Percentiles rank a stretch among this genome's conserved stretches.
Conservation (phyloP, 352 stramenopile genomes). For the Peronospora tabacina region DNA sequence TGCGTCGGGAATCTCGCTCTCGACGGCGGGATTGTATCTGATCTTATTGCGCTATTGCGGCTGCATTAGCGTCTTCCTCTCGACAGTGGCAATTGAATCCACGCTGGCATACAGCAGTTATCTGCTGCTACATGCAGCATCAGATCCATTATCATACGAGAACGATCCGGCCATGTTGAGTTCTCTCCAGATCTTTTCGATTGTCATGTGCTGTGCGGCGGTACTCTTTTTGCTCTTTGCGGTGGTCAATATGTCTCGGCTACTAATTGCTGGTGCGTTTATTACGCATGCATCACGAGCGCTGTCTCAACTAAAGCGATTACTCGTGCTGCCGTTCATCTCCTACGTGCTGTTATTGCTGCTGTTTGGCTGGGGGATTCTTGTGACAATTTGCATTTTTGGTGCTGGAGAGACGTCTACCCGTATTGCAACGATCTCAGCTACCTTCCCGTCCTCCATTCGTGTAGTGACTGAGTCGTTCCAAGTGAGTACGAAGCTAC, state of each 20-base stretch:
- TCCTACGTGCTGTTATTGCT: slow-evolving; percentile 54
- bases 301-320: slow-evolving; percentile 51
- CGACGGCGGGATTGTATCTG: slow-evolving; percentile 50
- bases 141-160: slow-evolving; percentile 39
- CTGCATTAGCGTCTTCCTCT: slow-evolving; percentile 64
- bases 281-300: slow-evolving; percentile 70
- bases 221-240: slow-evolving; percentile 63
- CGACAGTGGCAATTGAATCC: slow-evolving; percentile 50
- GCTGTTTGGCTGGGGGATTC: slow-evolving; percentile 63
- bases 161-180: slow-evolving; percentile 63
- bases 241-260: slow-evolving; percentile 49
- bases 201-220: slow-evolving; percentile 49
- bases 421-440: slow-evolving; percentile 51
- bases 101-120: slow-evolving; percentile 64
- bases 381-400: slow-evolving; percentile 74
- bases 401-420: slow-evolving; percentile 51
- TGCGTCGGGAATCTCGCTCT: slow-evolving; percentile 50
- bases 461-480: slow-evolving; percentile 66
- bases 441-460: slow-evolving; percentile 36
- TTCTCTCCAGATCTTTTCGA: slow-evolving; percentile 51
- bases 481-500: slow-evolving; percentile 47
- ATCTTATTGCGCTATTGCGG: slow-evolving; percentile 64
- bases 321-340: slow-evolving; percentile 65
- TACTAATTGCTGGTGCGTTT: slow-evolving; percentile 66
- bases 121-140: slow-evolving; percentile 39